Conservation (phyloP, 2,329 filamentous ascomycete species). For the Tympanopsis confertula region DNA sequence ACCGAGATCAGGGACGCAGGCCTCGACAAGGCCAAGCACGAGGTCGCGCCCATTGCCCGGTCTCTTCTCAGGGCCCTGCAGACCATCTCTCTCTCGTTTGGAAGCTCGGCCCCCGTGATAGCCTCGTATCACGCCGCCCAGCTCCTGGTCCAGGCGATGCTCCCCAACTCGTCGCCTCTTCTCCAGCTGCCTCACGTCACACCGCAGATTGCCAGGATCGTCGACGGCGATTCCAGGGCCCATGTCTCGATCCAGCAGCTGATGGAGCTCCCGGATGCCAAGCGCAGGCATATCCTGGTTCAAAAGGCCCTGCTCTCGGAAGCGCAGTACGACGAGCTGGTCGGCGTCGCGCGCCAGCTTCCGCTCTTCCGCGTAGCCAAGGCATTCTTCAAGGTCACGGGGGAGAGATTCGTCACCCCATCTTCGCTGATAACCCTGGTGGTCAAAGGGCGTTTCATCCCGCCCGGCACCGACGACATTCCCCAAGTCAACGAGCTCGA, state of each 20-base stretch:
- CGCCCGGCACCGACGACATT: conserved; percentile 67
- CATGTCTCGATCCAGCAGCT: conserved; percentile 77
- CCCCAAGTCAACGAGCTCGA: conserved; percentile 68
- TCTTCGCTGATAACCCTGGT: conserved; percentile 87
- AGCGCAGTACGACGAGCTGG: conserved; percentile 63
- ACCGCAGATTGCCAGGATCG: conserved; percentile 47
- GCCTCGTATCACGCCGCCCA: conserved; percentile 74
- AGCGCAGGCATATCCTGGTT: conserved; percentile 61
- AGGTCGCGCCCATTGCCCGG: conserved; percentile 76
- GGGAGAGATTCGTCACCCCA: conserved; percentile 85
- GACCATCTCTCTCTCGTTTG: conserved; percentile 77
- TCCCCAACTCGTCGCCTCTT: conserved; percentile 73
- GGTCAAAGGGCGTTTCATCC: conserved; percentile 86
- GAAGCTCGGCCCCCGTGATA: conserved; percentile 70
- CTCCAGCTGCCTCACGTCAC: conserved; percentile 86
- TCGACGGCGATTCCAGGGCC: conserved; percentile 64
- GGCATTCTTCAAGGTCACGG: conserved; percentile 96
- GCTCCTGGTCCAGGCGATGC: conserved; percentile 77
- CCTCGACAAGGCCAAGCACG: conserved; percentile 76
- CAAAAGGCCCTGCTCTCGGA: conserved; percentile 62
- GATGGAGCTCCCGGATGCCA: conserved; percentile 69
- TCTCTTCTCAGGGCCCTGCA: conserved; percentile 76
- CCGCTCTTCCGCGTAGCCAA: conserved; percentile 77
- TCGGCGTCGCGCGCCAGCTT: conserved; percentile 70
- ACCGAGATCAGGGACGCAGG: conserved; percentile 69